Conservation (phyloP, 148 eudicot genomes). For the Amaranthus cruentus region DNA sequence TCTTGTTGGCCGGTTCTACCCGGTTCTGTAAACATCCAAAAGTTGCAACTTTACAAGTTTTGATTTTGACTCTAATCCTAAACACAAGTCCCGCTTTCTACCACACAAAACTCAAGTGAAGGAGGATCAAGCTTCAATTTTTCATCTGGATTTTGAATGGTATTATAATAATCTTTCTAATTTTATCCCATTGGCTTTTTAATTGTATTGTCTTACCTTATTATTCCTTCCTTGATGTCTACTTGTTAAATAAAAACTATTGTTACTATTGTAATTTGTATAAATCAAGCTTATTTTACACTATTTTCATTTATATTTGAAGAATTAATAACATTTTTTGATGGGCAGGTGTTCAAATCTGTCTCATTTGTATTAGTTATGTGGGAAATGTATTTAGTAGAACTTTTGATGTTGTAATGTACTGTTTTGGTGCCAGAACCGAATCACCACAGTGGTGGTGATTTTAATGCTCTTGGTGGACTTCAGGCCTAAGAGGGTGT, state of each 20-base stretch:
- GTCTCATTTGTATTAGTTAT: not conserved
- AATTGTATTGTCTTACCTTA: not conserved
- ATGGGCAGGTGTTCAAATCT: not conserved
- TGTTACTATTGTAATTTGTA: not conserved
- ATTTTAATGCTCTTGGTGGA: too few relatives aligned
- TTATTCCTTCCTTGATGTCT: not conserved
- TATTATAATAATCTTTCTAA: not conserved
- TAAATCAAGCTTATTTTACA: slow-evolving; percentile 13
- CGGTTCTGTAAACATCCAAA: not conserved
- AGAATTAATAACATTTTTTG: not conserved
- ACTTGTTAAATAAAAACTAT: not conserved
- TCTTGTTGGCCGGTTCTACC: not conserved
- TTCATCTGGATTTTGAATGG: not conserved
- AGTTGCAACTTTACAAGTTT: not conserved
- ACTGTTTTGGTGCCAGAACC: too few relatives aligned
- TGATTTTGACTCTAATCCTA: not conserved
- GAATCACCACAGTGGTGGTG: too few relatives aligned
- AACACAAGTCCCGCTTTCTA: slow-evolving; percentile 2
- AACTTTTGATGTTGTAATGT: too few relatives aligned
- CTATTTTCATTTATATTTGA: not conserved
- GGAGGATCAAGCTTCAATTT: not conserved
- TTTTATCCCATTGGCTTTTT: not conserved
- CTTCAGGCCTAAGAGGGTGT: too few relatives aligned
- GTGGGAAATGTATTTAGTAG: too few relatives aligned
- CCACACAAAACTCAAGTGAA: not conserved